These are phyloP conservation scores for Salix udensis DNA, from an alignment of 345 rosid genomes.

Conservation along the genomic window DNA sequence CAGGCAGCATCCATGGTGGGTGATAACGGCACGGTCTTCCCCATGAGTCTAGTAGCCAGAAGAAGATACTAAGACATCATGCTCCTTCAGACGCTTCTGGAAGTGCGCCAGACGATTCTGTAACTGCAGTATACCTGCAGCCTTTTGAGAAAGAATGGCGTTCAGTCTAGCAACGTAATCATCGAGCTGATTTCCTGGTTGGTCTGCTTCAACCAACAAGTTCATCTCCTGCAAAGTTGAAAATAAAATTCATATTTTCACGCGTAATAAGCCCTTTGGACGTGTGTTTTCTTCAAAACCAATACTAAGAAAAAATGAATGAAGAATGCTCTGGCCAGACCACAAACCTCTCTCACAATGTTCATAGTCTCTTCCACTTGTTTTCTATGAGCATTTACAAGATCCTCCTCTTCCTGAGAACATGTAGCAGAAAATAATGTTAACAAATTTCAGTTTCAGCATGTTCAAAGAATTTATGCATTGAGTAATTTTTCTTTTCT, in stretches of 20 bases:
- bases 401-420: conserved; percentile 92
- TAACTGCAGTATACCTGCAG: conserved; percentile 77
- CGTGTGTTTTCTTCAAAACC: not conserved
- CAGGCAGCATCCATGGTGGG: not conserved
- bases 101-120: conserved; percentile 78
- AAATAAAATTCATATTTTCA: not conserved
- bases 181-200: conserved; percentile 91
- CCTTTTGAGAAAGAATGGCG: conserved; percentile 77
- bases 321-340: not conserved
- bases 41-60: conserved; percentile 51
- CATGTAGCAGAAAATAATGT: conserved; percentile 8
- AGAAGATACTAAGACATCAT: conserved; percentile 73
- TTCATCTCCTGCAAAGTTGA: conserved; percentile 72
- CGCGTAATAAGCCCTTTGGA: not conserved
- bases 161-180: conserved; percentile 67
- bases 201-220: conserved; percentile 86
- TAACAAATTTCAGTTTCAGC: conserved; percentile 11
- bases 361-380: conserved; percentile 96
- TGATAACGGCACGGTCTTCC: not conserved
- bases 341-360: conserved; percentile 82
- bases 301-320: not conserved
- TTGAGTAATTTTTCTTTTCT: not conserved
- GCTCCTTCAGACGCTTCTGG: conserved; percentile 89
- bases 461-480: not conserved
- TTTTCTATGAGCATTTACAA: conserved; percentile 88